phyloP scores from a whole-genome alignment of 768 basidiomycete species.

The Lactarius sp. region DNA sequence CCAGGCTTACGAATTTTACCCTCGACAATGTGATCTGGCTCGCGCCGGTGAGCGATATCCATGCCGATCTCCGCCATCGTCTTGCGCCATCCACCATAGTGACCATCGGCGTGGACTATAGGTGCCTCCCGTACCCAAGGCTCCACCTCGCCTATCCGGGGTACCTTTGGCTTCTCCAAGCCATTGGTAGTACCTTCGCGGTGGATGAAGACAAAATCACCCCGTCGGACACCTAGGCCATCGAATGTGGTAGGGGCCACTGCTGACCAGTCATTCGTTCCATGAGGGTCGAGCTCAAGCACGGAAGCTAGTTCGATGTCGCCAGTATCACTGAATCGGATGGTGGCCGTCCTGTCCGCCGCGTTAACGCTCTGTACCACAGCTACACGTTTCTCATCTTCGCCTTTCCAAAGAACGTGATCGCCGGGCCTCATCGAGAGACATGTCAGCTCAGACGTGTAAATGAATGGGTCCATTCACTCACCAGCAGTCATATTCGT shows the following conservation, averaged over 20 bases:
- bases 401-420: constrained; percentile 78
- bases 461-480: constrained; percentile 26
- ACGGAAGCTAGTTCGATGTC: constrained; percentile 66
- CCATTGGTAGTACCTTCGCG: constrained; percentile 68
- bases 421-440: constrained; percentile 75
- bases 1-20: constrained; percentile 41
- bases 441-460: neutral
- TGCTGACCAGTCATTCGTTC: constrained; percentile 48
- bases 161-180: constrained; percentile 60
- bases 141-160: constrained; percentile 81
- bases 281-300: constrained; percentile 86
- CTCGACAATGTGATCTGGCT: constrained; percentile 35
- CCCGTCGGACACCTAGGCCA: constrained; percentile 73
- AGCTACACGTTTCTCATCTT: constrained; percentile 59
- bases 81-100: constrained; percentile 65
- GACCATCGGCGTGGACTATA: constrained; percentile 40
- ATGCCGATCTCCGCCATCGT: constrained; percentile 64
- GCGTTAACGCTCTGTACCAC: constrained; percentile 79
- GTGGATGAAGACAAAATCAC: constrained; percentile 83
- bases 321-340: constrained; percentile 53
- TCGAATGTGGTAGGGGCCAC: constrained; percentile 43
- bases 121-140: constrained; percentile 67
- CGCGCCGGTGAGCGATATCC: constrained; percentile 46
- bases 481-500: constrained; percentile 90
- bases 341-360: constrained; percentile 59